Evolutionary conservation across 148 eudicot species (phyloP).

Genomic region (Gaultheria prostrata): DNA sequence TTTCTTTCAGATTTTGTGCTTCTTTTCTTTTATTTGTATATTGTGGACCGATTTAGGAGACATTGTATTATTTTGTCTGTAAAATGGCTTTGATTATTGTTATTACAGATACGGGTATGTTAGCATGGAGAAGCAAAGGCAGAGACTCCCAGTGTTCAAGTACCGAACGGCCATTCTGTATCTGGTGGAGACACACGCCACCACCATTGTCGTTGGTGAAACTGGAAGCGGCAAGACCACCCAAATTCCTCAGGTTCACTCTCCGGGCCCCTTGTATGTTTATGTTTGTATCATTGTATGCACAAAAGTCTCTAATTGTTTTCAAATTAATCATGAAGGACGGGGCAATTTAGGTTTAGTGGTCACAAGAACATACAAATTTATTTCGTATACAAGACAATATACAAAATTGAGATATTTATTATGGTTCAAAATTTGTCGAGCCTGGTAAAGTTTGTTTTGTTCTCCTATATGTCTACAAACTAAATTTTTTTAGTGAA

Average conservation of each 20-base stretch:
- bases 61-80: background rate
- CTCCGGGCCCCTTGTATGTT: too few relatives aligned
- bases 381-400: too few relatives aligned
- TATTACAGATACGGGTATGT: slow-evolving; percentile 46
- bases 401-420: too few relatives aligned
- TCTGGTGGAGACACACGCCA: slow-evolving; percentile 80
- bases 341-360: too few relatives aligned
- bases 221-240: slow-evolving; percentile 96
- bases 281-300: too few relatives aligned
- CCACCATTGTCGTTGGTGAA: slow-evolving; percentile 83
- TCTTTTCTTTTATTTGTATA: background rate
- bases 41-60: background rate
- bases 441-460: background rate
- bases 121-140: slow-evolving; percentile 67
- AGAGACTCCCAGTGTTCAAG: slow-evolving; percentile 76
- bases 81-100: background rate
- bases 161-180: slow-evolving; percentile 66
- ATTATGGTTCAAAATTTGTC: background rate
- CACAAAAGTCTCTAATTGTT: too few relatives aligned
- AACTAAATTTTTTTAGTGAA: background rate
- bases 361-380: background rate
- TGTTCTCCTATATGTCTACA: background rate
- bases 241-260: slow-evolving; percentile 85
- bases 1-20: background rate
- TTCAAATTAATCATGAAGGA: too few relatives aligned